Evolutionary conservation across 306 rosid species (phyloP).

Genomic region (Echinosophora koreensis): DNA sequence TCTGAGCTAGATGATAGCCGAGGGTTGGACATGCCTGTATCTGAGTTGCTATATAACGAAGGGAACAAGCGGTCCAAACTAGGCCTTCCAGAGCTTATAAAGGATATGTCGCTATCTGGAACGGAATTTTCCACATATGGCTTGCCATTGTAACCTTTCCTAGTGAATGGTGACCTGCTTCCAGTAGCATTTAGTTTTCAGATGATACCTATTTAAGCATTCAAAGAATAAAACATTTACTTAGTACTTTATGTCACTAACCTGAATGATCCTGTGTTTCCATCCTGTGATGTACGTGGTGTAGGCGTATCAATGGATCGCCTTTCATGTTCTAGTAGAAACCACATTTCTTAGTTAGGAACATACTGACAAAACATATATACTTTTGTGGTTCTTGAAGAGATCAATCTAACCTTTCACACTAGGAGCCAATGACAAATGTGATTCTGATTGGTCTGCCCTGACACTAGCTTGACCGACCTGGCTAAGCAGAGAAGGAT

Average conservation of each 20-base stretch:
- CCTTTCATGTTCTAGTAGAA: constrained; percentile 48
- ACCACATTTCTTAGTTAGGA: constrained; percentile 30
- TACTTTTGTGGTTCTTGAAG: constrained; percentile 8
- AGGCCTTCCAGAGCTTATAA: constrained; percentile 66
- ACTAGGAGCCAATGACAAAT: constrained; percentile 9
- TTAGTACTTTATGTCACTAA: constrained; percentile 22
- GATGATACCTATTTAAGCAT: neutral
- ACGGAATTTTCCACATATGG: constrained; percentile 53
- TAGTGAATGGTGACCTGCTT: constrained; percentile 87
- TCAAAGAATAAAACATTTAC: constrained; percentile 22
- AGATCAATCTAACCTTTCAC: constrained; percentile 55
- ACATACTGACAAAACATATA: neutral
- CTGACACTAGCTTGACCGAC: constrained; percentile 41
- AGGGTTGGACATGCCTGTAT: constrained; percentile 53
- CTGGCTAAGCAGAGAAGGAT: constrained; percentile 40
- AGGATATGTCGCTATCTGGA: constrained; percentile 70
- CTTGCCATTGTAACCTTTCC: constrained; percentile 63
- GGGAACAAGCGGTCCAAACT: constrained; percentile 67
- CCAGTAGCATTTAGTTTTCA: constrained; percentile 22
- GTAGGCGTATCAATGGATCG: constrained; percentile 31
- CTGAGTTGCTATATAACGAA: constrained; percentile 50
- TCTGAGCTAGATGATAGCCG: constrained; percentile 65
- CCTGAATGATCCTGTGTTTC: constrained; percentile 41
- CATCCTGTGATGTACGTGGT: constrained; percentile 34
- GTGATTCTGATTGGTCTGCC: constrained; percentile 44